A percentile compares a stretch with the other conserved stretches of the same genome.
Evolutionary conservation across 2,329 filamentous ascomycete species (phyloP).

Genomic region (Phoma sp.): DNA sequence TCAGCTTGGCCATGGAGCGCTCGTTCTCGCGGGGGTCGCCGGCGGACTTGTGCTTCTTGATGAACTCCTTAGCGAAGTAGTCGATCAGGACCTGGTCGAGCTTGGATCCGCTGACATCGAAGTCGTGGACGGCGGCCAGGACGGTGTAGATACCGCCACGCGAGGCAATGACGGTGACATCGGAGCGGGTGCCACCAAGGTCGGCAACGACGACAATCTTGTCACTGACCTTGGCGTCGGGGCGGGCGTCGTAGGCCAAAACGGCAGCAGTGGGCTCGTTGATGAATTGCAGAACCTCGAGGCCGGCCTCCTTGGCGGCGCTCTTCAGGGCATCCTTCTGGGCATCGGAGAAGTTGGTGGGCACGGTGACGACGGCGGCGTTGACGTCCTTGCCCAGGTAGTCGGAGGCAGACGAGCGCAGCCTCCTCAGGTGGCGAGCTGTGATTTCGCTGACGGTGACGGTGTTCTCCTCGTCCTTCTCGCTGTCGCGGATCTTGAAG

Average conservation of each 20-base stretch:
- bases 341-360: conserved; percentile 88
- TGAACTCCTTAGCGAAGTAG: conserved; percentile 97
- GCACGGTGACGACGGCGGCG: conserved; percentile 91
- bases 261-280: conserved; percentile 87
- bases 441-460: conserved; percentile 81
- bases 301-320: conserved; percentile 77
- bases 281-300: conserved; percentile 93
- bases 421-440: conserved; percentile 81
- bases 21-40: conserved; percentile 80
- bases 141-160: conserved; percentile 96
- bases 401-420: conserved; percentile 83
- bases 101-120: conserved; percentile 84
- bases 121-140: conserved; percentile 92
- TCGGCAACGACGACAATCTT: conserved; percentile 93
- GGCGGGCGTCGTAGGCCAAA: conserved; percentile 87
- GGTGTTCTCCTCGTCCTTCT: conserved; percentile 61
- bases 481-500: conserved; percentile 83
- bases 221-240: conserved; percentile 75
- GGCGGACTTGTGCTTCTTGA: conserved; percentile 85
- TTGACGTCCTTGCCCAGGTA: conserved; percentile 93
- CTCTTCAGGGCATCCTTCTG: conserved; percentile 82
- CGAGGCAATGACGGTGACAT: conserved; percentile 88
- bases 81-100: conserved; percentile 92
- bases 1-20: conserved; percentile 86
- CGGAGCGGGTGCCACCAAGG: conserved; percentile 88